Conservation (phyloP, 1,139 yeast genomes). For the Candida sanyaensis region DNA sequence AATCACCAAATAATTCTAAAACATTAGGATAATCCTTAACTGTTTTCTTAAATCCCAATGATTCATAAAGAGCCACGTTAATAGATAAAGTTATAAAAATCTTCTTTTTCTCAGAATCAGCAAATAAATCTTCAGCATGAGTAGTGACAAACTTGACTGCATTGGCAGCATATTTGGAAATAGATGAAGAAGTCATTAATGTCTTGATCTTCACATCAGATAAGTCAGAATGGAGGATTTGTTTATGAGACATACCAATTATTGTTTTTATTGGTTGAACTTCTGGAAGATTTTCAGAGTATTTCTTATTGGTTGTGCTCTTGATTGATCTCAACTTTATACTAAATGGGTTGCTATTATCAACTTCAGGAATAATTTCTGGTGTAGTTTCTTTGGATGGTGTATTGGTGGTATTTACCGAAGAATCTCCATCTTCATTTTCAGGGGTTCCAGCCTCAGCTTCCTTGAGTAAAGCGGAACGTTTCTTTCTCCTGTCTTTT, state of each 20-base stretch:
- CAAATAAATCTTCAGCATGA: slow-evolving; percentile 30
- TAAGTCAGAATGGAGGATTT: slow-evolving; percentile 33
- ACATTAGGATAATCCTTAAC: slow-evolving; percentile 28
- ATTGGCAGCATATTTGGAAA: slow-evolving; percentile 34
- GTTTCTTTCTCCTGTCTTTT: slow-evolving; percentile 7
- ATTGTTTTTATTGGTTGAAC: slow-evolving; percentile 41
- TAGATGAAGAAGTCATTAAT: slow-evolving; percentile 32
- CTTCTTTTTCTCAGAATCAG: slow-evolving; percentile 23
- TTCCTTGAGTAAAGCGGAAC: not conserved
- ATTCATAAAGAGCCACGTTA: slow-evolving; percentile 41
- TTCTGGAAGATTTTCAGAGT: slow-evolving; percentile 34
- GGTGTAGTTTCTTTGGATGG: not conserved
- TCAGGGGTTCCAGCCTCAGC: not conserved
- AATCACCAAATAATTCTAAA: slow-evolving; percentile 32
- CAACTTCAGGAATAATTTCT: slow-evolving; percentile 7
- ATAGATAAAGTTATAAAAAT: slow-evolving; percentile 36
- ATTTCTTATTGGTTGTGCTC: slow-evolving; percentile 28
- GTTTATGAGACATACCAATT: slow-evolving; percentile 41
- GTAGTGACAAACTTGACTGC: slow-evolving; percentile 29
- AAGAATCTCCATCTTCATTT: slow-evolving; percentile 8
- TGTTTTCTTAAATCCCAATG: slow-evolving; percentile 38
- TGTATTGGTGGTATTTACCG: slow-evolving; percentile 9
- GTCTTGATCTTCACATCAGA: slow-evolving; percentile 45
- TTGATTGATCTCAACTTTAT: slow-evolving; percentile 34
- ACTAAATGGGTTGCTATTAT: slow-evolving; percentile 25